Evolutionary conservation across 2,329 filamentous ascomycete species (phyloP).

Genomic region (Aspergillus versicolor): DNA sequence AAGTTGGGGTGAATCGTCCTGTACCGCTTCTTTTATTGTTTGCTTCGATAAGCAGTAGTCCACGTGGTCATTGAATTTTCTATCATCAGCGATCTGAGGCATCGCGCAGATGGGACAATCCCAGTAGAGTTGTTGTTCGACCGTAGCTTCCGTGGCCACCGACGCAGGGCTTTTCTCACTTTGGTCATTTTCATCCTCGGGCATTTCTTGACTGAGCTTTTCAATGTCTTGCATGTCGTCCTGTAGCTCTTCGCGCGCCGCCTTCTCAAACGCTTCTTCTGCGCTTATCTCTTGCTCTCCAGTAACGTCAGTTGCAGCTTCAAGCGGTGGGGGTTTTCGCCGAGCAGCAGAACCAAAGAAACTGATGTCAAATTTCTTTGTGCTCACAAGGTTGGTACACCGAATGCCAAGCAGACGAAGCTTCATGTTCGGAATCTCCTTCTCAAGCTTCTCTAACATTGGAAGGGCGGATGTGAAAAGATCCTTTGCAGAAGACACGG

Average conservation of each 20-base stretch:
- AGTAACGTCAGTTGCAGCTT: conserved; percentile 20
- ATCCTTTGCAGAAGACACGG: conserved; percentile 73
- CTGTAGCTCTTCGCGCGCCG: conserved; percentile 59
- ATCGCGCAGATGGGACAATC: conserved; percentile 83
- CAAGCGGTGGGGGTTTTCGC: conserved; percentile 18
- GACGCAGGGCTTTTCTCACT: conserved; percentile 26
- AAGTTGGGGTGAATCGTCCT: conserved; percentile 44
- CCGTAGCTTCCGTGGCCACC: background rate
- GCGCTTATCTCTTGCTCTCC: conserved; percentile 67
- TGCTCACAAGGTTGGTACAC: conserved; percentile 83
- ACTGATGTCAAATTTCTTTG: conserved; percentile 74
- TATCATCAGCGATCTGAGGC: conserved; percentile 73
- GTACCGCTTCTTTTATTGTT: conserved; percentile 80
- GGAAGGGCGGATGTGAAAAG: conserved; percentile 78
- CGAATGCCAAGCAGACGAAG: conserved; percentile 84
- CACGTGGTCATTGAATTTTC: conserved; percentile 83
- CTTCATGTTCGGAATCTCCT: conserved; percentile 76
- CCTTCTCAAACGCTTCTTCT: conserved; percentile 64
- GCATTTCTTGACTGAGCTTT: conserved; percentile 58
- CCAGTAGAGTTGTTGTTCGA: conserved; percentile 60
- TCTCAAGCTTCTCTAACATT: conserved; percentile 79
- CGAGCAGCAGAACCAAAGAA: conserved; percentile 66
- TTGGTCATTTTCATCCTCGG: conserved; percentile 9
- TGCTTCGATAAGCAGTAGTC: conserved; percentile 84
- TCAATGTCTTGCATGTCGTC: conserved; percentile 63